Evolutionary conservation across 2,329 filamentous ascomycete genomes (phyloP).

Genomic region (Beauveria rudraprayagi): DNA sequence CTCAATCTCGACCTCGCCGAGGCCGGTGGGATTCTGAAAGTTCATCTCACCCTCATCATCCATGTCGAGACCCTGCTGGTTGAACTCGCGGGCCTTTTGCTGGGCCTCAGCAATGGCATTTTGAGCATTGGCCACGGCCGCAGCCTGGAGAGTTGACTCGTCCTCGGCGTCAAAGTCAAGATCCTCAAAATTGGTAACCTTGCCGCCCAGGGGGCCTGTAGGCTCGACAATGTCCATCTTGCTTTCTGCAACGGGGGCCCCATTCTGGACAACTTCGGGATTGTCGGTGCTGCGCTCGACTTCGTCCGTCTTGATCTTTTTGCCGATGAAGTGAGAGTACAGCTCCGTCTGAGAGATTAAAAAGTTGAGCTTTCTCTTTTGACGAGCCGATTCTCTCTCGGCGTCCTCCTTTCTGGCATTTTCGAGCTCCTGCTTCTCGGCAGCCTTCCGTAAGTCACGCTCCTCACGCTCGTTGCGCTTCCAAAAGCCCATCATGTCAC

Average conservation of each 20-base stretch:
- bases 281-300: slow-evolving; percentile 86
- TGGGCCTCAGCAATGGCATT: slow-evolving; percentile 92
- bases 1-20: slow-evolving; percentile 88
- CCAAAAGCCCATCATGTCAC: slow-evolving; percentile 99
- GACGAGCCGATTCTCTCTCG: slow-evolving; percentile 91
- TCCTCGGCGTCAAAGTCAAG: slow-evolving; percentile 95
- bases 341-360: slow-evolving; percentile 97
- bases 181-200: slow-evolving; percentile 89
- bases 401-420: slow-evolving; percentile 95
- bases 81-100: slow-evolving; percentile 87
- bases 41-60: slow-evolving; percentile 98
- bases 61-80: slow-evolving; percentile 61
- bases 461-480: slow-evolving; percentile 98
- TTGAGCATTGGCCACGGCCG: slow-evolving; percentile 91
- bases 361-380: slow-evolving; percentile 99
- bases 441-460: slow-evolving; percentile 84
- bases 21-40: slow-evolving; percentile 94
- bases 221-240: slow-evolving; percentile 44
- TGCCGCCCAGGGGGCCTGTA: slow-evolving; percentile 48
- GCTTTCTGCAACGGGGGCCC: slow-evolving; percentile 30
- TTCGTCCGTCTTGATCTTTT: slow-evolving; percentile 97
- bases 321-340: slow-evolving; percentile 98
- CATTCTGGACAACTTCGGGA: slow-evolving; percentile 55
- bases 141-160: slow-evolving; percentile 69
- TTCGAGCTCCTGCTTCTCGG: slow-evolving; percentile 92